These are phyloP conservation scores for Solanum dulcamara DNA, from an alignment of 257 asterid genomes.

Conservation along the genomic window DNA sequence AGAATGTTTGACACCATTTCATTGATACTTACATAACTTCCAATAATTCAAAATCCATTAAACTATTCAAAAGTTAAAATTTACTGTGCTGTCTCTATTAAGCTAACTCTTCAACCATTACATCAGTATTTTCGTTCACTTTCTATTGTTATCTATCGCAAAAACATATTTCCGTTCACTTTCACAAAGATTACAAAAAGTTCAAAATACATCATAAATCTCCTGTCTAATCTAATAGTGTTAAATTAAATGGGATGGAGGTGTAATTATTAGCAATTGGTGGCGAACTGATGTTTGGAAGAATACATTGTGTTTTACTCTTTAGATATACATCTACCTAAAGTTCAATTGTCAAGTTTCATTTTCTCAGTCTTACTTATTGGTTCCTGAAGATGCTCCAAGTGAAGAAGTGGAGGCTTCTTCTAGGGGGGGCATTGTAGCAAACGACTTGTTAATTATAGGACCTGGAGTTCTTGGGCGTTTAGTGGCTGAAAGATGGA, in stretches of 20 bases:
- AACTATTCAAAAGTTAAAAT: too few relatives aligned
- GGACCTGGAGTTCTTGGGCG: slow-evolving; percentile 99
- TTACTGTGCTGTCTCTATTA: background rate
- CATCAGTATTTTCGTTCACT: background rate
- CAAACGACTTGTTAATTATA: slow-evolving; percentile 70
- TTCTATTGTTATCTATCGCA: background rate
- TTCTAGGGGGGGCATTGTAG: slow-evolving; percentile 42
- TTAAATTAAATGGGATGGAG: background rate
- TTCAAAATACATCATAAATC: background rate
- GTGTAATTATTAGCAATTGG: background rate
- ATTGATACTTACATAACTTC: background rate
- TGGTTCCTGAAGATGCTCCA: slow-evolving; percentile 35
- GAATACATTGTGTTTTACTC: background rate
- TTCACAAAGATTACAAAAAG: background rate
- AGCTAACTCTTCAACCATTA: background rate
- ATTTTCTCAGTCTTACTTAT: background rate
- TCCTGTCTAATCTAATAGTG: background rate
- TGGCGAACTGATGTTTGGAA: background rate
- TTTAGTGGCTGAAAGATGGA: slow-evolving; percentile 83
- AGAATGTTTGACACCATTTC: background rate
- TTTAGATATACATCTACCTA: background rate
- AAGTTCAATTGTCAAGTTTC: background rate
- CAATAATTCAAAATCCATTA: background rate
- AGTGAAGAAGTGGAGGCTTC: slow-evolving; percentile 39
- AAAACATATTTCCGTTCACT: background rate